Base-by-base conservation (phyloP, 2,329 filamentous ascomycete species). In the Colletotrichum euphorbiae region DNA sequence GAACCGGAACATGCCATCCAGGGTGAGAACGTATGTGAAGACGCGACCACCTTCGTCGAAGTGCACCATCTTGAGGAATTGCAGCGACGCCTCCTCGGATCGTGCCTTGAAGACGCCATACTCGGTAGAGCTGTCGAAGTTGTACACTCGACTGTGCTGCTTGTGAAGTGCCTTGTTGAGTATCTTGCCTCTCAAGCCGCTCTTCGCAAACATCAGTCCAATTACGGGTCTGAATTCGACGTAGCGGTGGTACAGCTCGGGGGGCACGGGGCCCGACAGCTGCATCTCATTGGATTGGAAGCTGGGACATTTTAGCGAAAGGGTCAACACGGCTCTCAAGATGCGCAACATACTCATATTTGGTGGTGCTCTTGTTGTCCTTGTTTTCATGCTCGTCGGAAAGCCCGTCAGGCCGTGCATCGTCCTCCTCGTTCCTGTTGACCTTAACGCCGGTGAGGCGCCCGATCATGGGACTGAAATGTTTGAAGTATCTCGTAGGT, bases 241-340 rank as follows among this genome's bases (percentile, higher is more conserved):
- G 75, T 92, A 98, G 72, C 94, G 91, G 77, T 98, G 94, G 77
- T 97, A 97, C 38, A 98, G 83, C 70, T 89, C 84, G 2, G 88
- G 82, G 0, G 95, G 94, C 0, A 96, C 91, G 0, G 95, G 95
- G 0, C 95, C 95, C 51, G 87, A 84, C 7, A 98, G 85, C 77
- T 98, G 95, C 74, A 98, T 90, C 77, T 98, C 92, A 77, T 93
- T 94, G 43, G 95, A 93, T 84, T 97, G 94, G 80, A 98, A 98
- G 78, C 92, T 94, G 15, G 7, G 31, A 4, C 5, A 15, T 21
- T 31, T 54, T 6, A 54, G 51, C 0, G 8, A 54, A n/a, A 12
- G 3, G 36, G 1, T 45, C 19, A n/a, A 28, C n/a, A 55, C 9
- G 11, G 24, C 13, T 4, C 3, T 4, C 3, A 24, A 15, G 13